phyloP scores from a whole-genome alignment of 2,329 filamentous ascomycete species.

The Trichoderma sp. region DNA sequence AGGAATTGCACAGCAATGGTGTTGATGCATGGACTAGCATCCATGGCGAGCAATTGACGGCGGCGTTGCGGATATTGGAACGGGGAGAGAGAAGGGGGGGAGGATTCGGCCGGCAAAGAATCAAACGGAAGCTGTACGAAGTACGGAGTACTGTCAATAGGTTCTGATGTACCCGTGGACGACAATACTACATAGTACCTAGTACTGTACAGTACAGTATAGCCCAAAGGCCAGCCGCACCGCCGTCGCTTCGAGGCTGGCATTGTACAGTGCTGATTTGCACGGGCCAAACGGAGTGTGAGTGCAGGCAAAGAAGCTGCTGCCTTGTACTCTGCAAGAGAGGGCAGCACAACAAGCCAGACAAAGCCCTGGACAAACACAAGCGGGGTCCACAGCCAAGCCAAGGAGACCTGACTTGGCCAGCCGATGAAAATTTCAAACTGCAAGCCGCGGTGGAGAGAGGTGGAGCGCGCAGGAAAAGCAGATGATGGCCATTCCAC shows the following conservation, averaged over 20 bases:
- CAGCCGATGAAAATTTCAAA: constrained; percentile 12
- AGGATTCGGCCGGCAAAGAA: not conserved
- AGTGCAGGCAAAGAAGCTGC: no score
- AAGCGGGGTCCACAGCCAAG: constrained; percentile 7
- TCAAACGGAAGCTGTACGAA: not conserved
- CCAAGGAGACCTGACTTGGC: not conserved
- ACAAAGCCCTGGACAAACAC: not conserved
- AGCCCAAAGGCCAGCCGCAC: no score
- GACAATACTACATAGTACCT: no score
- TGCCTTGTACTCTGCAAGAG: no score
- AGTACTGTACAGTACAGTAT: no score
- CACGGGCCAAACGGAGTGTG: no score
- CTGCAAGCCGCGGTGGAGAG: constrained; percentile 16
- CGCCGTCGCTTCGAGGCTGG: no score
- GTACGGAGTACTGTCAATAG: no score
- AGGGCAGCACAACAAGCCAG: not conserved
- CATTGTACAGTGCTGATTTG: no score
- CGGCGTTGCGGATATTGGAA: not conserved
- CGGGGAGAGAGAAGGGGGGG: not conserved
- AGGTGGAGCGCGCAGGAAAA: constrained; percentile 2
- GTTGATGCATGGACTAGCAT: not conserved
- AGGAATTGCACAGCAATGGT: not conserved
- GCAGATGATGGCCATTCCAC: constrained; percentile 6
- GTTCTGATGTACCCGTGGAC: no score
- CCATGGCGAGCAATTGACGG: not conserved